These are phyloP conservation scores for California macrophylla DNA, from an alignment of 441 rosid genomes.

Conservation along the genomic window DNA sequence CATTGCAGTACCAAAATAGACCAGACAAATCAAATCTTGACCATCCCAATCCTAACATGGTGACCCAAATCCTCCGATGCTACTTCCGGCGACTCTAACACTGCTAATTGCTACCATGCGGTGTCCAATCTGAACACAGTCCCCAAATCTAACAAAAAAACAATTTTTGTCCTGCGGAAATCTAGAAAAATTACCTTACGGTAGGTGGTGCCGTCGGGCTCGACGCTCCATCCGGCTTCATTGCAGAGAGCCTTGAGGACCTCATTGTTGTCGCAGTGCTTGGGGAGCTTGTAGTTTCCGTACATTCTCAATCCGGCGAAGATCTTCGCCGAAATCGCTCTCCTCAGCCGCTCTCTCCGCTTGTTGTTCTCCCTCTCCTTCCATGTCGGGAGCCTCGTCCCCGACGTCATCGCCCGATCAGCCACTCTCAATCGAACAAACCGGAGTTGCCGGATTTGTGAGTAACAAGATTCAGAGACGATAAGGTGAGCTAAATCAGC, in stretches of 20 bases:
- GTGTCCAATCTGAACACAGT: neutral
- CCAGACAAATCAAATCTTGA: neutral
- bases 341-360: slow-evolving; percentile 76
- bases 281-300: slow-evolving; percentile 86
- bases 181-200: slow-evolving; percentile 52
- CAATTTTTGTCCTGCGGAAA: neutral
- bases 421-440: neutral
- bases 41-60: neutral
- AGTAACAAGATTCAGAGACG: neutral
- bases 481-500: neutral
- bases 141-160: neutral
- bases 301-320: slow-evolving; percentile 81
- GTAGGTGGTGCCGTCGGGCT: slow-evolving; percentile 91
- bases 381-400: slow-evolving; percentile 87
- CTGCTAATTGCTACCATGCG: neutral
- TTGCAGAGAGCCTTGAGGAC: slow-evolving; percentile 91
- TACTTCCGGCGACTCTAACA: neutral
- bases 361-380: slow-evolving; percentile 94
- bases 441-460: neutral
- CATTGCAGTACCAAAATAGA: neutral
- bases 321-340: slow-evolving; percentile 97
- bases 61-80: neutral
- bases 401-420: slow-evolving; percentile 55
- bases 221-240: slow-evolving; percentile 99
- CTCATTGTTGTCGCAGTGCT: slow-evolving; percentile 95